Evolutionary conservation across 306 rosid genomes (phyloP), one percentile per base, ranked within the genome.

Genomic region (Trichosanthes truncata): DNA sequence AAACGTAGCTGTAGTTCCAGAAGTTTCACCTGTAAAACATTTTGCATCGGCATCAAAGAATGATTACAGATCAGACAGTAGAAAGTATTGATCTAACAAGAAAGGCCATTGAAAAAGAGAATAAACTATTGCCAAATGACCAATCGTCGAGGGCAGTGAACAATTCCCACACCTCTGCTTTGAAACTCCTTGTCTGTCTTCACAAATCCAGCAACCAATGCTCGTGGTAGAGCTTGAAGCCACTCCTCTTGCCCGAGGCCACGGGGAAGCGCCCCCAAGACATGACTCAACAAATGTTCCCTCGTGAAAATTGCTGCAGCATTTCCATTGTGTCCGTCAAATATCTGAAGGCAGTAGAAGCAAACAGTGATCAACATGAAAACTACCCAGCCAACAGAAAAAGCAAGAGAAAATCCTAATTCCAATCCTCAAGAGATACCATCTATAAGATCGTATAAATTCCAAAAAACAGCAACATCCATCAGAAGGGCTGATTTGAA

Each of bases 321-420:
- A 79, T 92, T 92, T 84, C 98, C 98, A 63, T 95, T 95, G 89
- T 95, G 98, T 74, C 98, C 98, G 80, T 95, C 98, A 90, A 92
- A 92, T 82, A 95, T 89, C 98, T 95, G 88, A 78, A 57, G 33
- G 9, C 7, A 6, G 21, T 26, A 59, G 77, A 80, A 85, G 80
- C 51, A 63, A 59, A 21, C 61, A 79, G 48, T 82, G 77, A 86
- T n/a, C 60, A 57, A 81, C 57, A 79, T 79, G 62, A 59, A 45
- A n/a, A 78, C 59, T 55, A 72, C 35, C 73, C 13, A 6, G 43
- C 26, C 26, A 74, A 43, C 59, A 60, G 46, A 60, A 67, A 79
- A 36, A 79, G 38, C 82, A 25, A 71, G 80, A 82, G 13, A 78
- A 83, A 74, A 74, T 31, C 68, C 79, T 60, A 80, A 66, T 66